phyloP scores from a whole-genome alignment of 139 green algal species.

The Chlorella sp. region DNA sequence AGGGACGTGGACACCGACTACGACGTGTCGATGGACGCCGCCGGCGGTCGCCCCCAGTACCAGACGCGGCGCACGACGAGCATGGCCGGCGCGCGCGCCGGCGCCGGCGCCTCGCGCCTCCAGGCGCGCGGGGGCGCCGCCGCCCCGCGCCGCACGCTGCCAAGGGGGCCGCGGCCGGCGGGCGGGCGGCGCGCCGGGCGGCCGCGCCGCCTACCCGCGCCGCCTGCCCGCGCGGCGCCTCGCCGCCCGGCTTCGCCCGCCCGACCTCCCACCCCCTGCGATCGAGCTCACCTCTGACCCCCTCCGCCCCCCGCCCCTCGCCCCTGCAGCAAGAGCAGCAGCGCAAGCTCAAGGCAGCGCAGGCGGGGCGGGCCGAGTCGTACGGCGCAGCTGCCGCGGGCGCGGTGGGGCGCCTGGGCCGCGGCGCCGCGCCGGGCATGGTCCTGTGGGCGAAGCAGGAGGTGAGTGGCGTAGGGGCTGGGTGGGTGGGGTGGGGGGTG shows the following conservation, averaged over 20 bases:
- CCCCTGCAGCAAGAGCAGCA: not conserved
- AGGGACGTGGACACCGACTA: constrained; percentile 40
- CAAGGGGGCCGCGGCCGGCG: too few species aligned
- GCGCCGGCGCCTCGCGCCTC: constrained; percentile 4
- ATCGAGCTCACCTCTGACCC: not conserved
- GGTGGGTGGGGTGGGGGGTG: too few species aligned
- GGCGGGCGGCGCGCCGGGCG: too few species aligned
- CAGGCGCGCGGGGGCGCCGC: too few species aligned
- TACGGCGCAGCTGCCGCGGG: not conserved
- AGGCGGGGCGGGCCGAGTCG: not conserved
- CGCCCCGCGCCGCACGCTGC: too few species aligned
- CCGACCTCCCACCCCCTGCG: not conserved
- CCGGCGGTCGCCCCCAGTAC: constrained; percentile 30
- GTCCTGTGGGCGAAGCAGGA: constrained; percentile 7
- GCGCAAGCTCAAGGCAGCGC: constrained; percentile 20
- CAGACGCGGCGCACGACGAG: constrained; percentile 11
- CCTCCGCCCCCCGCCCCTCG: not conserved
- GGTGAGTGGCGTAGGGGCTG: too few species aligned
- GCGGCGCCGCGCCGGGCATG: not conserved
- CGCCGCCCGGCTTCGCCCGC: too few species aligned
- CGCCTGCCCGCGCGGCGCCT: too few species aligned
- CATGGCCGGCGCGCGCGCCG: constrained; percentile 2
- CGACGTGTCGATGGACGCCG: constrained; percentile 23
- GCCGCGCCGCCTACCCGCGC: too few species aligned
- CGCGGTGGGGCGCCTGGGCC: not conserved